Conservation (phyloP, 148 eudicot species). For the Nepenthes mirabilis region DNA sequence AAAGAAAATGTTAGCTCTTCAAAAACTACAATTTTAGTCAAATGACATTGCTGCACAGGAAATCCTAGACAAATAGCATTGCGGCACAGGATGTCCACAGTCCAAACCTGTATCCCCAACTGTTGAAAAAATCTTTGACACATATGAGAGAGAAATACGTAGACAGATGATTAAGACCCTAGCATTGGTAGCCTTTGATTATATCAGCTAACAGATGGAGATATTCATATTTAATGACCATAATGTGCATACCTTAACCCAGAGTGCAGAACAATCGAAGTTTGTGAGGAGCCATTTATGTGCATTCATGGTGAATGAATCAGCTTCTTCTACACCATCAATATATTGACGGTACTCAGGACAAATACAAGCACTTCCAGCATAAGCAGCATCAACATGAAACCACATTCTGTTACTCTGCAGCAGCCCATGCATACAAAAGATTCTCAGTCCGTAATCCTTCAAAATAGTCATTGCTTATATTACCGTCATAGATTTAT, state of each 20-base stretch:
- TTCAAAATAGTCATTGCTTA: too few species aligned
- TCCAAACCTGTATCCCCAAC: too few species aligned
- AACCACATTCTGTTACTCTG: conserved; percentile 76
- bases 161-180: too few species aligned
- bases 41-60: neutral
- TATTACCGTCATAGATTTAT: too few species aligned
- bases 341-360: conserved; percentile 76
- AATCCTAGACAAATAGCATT: neutral
- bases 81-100: too few species aligned
- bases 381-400: conserved; percentile 93
- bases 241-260: conserved; percentile 49
- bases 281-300: conserved; percentile 97
- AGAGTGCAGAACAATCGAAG: conserved; percentile 87
- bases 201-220: too few species aligned
- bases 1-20: too few species aligned
- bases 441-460: neutral
- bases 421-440: conserved; percentile 10
- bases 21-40: neutral
- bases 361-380: conserved; percentile 97
- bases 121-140: too few species aligned
- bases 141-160: too few species aligned
- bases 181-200: too few species aligned
- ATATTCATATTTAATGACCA: neutral
- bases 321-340: conserved; percentile 83
- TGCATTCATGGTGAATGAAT: conserved; percentile 86